Percentiles rank a stretch among this genome's conserved stretches.
Conservation (phyloP, 371 early-diverging fungal species). For the Apophysomyces sp. region DNA sequence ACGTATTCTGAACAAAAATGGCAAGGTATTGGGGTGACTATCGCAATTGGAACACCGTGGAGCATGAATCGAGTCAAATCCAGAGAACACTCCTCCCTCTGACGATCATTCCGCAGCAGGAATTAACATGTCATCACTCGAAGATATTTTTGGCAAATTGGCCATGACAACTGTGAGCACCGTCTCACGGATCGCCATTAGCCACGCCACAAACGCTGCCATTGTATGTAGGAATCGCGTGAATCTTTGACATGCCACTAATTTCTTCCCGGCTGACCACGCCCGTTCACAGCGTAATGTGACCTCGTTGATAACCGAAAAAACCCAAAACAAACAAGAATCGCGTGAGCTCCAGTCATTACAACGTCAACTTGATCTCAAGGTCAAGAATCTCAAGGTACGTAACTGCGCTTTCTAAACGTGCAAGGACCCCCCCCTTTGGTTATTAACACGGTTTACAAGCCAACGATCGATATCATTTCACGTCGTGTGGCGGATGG, state of each 20-base stretch:
- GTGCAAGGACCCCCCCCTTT: neutral
- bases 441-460: conserved; percentile 31
- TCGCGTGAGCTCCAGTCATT: conserved; percentile 27
- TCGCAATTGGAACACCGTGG: too few species aligned
- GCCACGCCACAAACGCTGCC: conserved; percentile 67
- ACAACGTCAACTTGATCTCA: conserved; percentile 46
- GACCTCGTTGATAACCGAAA: conserved; percentile 50
- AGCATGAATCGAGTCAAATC: too few species aligned
- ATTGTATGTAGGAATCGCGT: conserved; percentile 49
- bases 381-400: conserved; percentile 47
- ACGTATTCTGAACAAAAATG: too few species aligned
- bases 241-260: neutral
- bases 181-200: conserved; percentile 75
- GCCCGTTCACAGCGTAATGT: conserved; percentile 44
- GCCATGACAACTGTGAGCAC: conserved; percentile 70
- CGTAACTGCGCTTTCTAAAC: conserved; percentile 1
- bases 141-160: conserved; percentile 65
- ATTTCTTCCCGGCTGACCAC: neutral
- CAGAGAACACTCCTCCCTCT: too few species aligned
- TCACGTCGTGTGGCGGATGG: conserved; percentile 68
- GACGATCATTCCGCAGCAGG: neutral
- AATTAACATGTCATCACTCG: conserved; percentile 39
- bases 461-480: conserved; percentile 73
- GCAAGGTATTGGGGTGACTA: too few species aligned
- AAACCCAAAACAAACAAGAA: conserved; percentile 32